Base-by-base conservation (phyloP, 2,329 filamentous ascomycete genomes). In the Calonectria ilicicola region DNA sequence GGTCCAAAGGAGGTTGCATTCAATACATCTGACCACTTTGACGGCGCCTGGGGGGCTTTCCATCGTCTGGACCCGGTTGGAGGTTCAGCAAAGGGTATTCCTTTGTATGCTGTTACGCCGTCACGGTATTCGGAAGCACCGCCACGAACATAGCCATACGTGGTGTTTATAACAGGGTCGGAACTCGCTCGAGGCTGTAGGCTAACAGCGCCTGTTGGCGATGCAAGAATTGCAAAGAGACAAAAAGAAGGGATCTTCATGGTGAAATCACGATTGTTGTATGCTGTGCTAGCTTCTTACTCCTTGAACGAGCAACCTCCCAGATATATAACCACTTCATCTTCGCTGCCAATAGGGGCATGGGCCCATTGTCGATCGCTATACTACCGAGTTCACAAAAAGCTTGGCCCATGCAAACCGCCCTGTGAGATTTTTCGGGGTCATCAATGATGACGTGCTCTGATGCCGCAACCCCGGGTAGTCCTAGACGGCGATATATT, bases 1-100 rank as follows among this genome's bases (percentile, higher is more conserved):
- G 51, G 65, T 5, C 65, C 51, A 17, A 67, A 60, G 7, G 21
- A n/a, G 1, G 65, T 67, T 14, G 65, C 65, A 8, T 67, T 67
- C n/a, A 67, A 49, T 6, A 38, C 42, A 3, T 17, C 51, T n/a
- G 47, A 26, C 46, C 47, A 66, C 6, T n/a, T 8, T 2, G 64
- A 66, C 6, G 64, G 29, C 21, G 64, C 46, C 7, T 66, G 32
- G 32, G 64, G 64, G 5, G 35, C 21, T 7, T 66, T 66, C 64
- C 64, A 66, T 38, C 47, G 64, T 2, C 23, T 23, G 6, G 47
- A 23, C 8, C 47, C 56, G 23, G 60, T 46, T 19, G 53, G 56
- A 7, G 66, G 44, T 1, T 42, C 35, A n/a, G 66, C 66, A 19
- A 42, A 51, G 2, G 53, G 53, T 17, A 62, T 51, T 23, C 56